Evolutionary conservation across 1,284 basidiomycete species (phyloP), one percentile per base, ranked within the genome.

Genomic region (Meripilus lineatus): DNA sequence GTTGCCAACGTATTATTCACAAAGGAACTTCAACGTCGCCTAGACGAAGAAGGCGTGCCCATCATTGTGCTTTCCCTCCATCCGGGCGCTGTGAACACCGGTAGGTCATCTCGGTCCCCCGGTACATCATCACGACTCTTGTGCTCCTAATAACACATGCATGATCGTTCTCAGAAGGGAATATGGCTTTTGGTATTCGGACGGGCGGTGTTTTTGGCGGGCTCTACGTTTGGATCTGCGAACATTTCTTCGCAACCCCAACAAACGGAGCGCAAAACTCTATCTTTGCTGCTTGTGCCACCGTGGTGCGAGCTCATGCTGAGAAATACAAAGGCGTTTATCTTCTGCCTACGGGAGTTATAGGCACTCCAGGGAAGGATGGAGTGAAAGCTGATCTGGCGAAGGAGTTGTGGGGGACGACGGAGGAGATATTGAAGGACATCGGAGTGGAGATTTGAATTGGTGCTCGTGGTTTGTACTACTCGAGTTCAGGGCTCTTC

Each of bases 321-420:
- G 60, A 66, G 15, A 65, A 62, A 40, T 78, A 71, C 51, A 68
- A 64, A 40, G 75, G 73, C 1, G 62, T 58, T n/a, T 77, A 71
- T 53, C 48, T 79, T 5, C 49, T 57, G 26, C 69, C 72, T 7
- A 60, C 66, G 2, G 69, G 65, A 7, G 54, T 51, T 28, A 42
- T 75, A 1, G 45, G 36, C 3, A 41, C 50, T 8, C 47, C 60
- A 1, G 57, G 57, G n/a, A 45, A 61, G 5, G 53, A 54, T 23
- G 65, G 60, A 14, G 52, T 57, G 32, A 59, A 66, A 17, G 58
- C 64, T 15, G 66, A 64, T 7, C 51, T 74, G 37, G 68, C 70
- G 34, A 62, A 63, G 38, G 71, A 71, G 38, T 50, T 75, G 26
- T 75, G 72, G 66, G 60, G 63, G 4, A 65, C 67, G 11, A 68